Evolutionary conservation across 2,329 filamentous ascomycete species (phyloP), one percentile per base, ranked within the genome.

Genomic region (Thielaviopsis euricoi): DNA sequence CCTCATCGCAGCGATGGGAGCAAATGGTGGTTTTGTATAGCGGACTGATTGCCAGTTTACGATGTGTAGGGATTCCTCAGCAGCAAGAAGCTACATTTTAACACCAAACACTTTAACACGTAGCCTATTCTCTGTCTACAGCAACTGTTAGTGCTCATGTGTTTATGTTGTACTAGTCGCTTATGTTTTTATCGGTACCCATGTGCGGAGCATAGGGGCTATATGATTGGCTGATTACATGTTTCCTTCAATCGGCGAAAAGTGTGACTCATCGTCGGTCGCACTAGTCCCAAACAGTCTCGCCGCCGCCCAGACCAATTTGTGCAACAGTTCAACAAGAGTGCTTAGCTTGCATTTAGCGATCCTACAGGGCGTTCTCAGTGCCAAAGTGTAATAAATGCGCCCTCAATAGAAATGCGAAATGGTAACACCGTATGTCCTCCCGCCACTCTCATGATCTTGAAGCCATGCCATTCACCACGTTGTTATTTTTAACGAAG

Each of bases 11-110:
- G 12, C 23, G 7, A 23, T 13, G 26, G 37, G 51, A 49, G 52
- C 23, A 29, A 25, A 26, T 21, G 22, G 23, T 53, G 52, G 64
- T 62, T 62, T 62, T 62, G 63, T 62, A 61, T 52, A 17, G 7
- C 7, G 12, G 7, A n/a, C n/a, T 4, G 43, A 48, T 48, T 48
- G 43, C 43, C 21, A 48, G 21, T 21, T 48, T n/a, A 3, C n/a
- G 15, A n/a, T 17, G 37, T 17, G 37, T 7, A 10, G 17, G 37
- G n/a, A n/a, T 17, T 43, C n/a, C n/a, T 43, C 2, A 2, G 17
- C 13, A 15, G 37, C 33, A 43, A 43, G n/a, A n/a, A n/a, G n/a
- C n/a, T 43, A 43, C 51, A 52, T 33, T 29, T 33, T 29, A 52
- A 25, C 15, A 19, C 29, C 4, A 12, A 25, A 15, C 4, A 29